These are phyloP conservation scores for Kwoniella bestiolae DNA, from an alignment of 768 basidiomycete species.

Conservation along the genomic window DNA sequence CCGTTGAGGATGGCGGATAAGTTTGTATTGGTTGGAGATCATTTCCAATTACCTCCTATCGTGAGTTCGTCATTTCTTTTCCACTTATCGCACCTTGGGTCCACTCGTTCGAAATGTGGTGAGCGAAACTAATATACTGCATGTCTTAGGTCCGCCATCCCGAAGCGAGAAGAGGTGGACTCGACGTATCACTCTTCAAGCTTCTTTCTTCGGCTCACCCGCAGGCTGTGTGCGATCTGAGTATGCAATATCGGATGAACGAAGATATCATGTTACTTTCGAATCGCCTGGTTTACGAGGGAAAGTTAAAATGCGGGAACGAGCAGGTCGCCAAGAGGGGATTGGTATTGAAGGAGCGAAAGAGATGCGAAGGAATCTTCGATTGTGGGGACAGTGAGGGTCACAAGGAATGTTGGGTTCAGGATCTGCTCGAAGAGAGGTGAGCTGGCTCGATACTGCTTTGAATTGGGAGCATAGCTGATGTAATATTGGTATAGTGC, in stretches of 20 bases:
- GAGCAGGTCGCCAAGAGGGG: constrained; percentile 68
- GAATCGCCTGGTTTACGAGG: constrained; percentile 81
- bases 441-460: constrained; percentile 55
- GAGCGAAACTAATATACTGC: too few species aligned
- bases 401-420: constrained; percentile 70
- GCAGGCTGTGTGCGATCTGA: constrained; percentile 79
- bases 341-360: constrained; percentile 64
- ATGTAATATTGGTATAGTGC: constrained; percentile 62
- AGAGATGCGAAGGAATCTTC: constrained; percentile 49
- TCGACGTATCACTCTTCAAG: constrained; percentile 88
- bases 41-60: constrained; percentile 93
- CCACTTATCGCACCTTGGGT: neutral
- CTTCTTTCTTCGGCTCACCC: constrained; percentile 86
- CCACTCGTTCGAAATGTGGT: neutral
- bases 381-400: neutral
- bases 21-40: constrained; percentile 95
- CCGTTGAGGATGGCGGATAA: constrained; percentile 86
- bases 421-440: constrained; percentile 68
- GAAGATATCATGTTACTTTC: constrained; percentile 90
- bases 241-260: constrained; percentile 95
- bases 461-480: constrained; percentile 16
- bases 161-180: constrained; percentile 77
- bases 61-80: constrained; percentile 60
- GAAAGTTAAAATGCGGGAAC: constrained; percentile 77
- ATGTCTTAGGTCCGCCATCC: constrained; percentile 72